Conservation (phyloP, 176 grass and related monocot genomes). For the Juncus effusus region DNA sequence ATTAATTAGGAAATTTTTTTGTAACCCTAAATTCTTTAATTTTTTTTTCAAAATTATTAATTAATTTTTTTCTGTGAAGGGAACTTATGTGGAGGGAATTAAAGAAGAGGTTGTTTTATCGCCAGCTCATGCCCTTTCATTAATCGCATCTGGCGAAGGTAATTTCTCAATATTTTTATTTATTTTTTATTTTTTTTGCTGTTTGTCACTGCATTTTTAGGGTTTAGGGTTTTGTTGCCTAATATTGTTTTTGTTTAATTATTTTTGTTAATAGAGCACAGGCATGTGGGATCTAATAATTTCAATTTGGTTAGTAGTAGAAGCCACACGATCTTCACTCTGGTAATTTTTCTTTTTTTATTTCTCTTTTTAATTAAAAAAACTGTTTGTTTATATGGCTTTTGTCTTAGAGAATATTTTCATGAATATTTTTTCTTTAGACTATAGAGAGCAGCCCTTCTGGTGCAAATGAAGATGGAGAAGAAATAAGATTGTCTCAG, state of each 20-base stretch:
- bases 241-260: conserved; percentile 29
- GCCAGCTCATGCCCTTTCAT: conserved; percentile 95
- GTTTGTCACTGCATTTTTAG: not conserved
- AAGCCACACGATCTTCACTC: conserved; percentile 98
- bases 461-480: conserved; percentile 66
- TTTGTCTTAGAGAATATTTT: not conserved
- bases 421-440: conserved; percentile 38
- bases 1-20: not conserved
- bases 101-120: conserved; percentile 99
- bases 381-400: conserved; percentile 28
- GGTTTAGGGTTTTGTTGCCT: not conserved
- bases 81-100: conserved; percentile 97
- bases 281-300: conserved; percentile 98
- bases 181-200: conserved; percentile 3
- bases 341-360: conserved; percentile 50
- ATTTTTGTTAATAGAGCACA: conserved; percentile 61
- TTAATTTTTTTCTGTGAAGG: conserved; percentile 43
- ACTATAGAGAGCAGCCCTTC: conserved; percentile 89
- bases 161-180: conserved; percentile 24
- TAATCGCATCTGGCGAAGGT: conserved; percentile 99
- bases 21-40: not conserved
- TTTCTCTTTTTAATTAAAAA: conserved; percentile 9
- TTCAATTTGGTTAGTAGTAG: conserved; percentile 95
- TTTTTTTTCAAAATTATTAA: not conserved
- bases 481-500: conserved; percentile 84